Base-by-base conservation (phyloP, 2,329 filamentous ascomycete genomes). In the Rutstroemia sydowiana region DNA sequence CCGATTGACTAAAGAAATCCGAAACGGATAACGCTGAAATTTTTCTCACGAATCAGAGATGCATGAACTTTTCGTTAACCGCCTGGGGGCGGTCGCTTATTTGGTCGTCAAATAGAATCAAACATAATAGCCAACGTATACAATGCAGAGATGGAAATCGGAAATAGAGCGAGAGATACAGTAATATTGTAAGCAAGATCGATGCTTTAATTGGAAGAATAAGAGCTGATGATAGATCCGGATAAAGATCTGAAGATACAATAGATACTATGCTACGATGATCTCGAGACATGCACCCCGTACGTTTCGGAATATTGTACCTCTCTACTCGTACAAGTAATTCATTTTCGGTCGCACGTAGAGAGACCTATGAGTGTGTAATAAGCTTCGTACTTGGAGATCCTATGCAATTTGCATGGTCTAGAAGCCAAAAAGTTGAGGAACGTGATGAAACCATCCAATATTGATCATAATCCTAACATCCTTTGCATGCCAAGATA, bases 41-140 rank as follows among this genome's bases (percentile, higher is more conserved):
- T 45, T 28, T 45, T 10, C 48, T 45, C 30, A 36, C 41, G 32
- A 51, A 45, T 39, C 48, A 51, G 37, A 21, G 39, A 37, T 21
- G 26, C 48, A 45, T 45, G 16, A 39, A n/a, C 16, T 16, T 13
- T 31, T 20, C 39, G 30, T 36, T 51, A 51, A 31, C 13, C 48
- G 48, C 48, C 23, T 18, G 48, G 48, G 48, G 48, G 41, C 41
- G 41, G 41, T 51, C 41, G 48, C 48, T 51, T 45, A 51, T 51
- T 14, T 51, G 32, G 32, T 16, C n/a, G 39, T 39, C 48, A 36
- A 30, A 37, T 41, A 45, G 37, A 13, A 13, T 36, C 40, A 44
- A 37, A 45, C 48, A 18, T 32, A 43, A 45, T 5, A 45, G 26
- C 16, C 47, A 43, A 30, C 30, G 23, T 36, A 45, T 39, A 31